Evolutionary conservation across 164 flowering plant species (phyloP).

Genomic region (Tetrastigma voinierianum): DNA sequence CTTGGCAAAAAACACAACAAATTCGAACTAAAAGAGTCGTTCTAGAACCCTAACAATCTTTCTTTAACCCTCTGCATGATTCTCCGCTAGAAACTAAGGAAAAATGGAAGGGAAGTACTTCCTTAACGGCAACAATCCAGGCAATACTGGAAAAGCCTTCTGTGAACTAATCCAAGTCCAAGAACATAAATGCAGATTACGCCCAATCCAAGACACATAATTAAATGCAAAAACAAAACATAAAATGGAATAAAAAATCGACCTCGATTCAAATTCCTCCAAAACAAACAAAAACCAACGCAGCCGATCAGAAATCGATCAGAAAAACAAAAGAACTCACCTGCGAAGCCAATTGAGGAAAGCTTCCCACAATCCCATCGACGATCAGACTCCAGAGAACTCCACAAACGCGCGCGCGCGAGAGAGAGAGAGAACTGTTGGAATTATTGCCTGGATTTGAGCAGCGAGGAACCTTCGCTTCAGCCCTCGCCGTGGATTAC

Average conservation of each 20-base stretch:
- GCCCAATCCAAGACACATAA: no score
- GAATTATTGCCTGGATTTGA: no score
- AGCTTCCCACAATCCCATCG: slow-evolving; percentile 73
- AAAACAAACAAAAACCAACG: neutral
- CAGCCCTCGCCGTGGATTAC: no score
- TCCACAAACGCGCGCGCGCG: neutral
- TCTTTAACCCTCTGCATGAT: neutral
- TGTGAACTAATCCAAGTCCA: no score
- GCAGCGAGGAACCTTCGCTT: neutral
- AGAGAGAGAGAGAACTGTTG: neutral
- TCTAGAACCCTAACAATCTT: no score
- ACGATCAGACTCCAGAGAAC: slow-evolving; percentile 1
- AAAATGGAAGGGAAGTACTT: neutral
- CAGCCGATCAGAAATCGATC: neutral
- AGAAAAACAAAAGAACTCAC: slow-evolving; percentile 22
- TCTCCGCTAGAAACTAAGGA: neutral
- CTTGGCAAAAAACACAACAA: neutral
- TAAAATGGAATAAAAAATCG: neutral
- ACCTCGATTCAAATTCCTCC: neutral
- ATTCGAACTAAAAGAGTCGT: neutral
- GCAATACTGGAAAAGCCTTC: no score
- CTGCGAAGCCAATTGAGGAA: slow-evolving; percentile 76
- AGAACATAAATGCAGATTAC: no score
- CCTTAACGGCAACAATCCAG: no score
- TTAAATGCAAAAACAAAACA: neutral